Conservation (phyloP, 177 flowering plant species). For the Vitis hybrid region DNA sequence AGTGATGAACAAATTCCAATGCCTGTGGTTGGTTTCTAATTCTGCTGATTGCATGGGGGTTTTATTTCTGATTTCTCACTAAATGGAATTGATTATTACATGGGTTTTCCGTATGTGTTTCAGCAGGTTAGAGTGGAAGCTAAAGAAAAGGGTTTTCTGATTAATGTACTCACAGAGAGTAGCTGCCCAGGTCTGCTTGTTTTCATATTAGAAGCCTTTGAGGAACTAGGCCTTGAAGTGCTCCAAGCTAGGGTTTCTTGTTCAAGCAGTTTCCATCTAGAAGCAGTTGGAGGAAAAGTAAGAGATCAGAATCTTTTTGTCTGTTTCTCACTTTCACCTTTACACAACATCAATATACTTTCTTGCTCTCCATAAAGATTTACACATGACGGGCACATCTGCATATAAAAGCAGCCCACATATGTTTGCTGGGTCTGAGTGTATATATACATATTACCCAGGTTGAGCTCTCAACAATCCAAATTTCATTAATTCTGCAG, state of each 20-base stretch:
- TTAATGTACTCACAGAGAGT: slow-evolving; percentile 18
- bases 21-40: slow-evolving; percentile 5
- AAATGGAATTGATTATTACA: too few species aligned
- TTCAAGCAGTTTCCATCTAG: slow-evolving; percentile 18
- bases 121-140: slow-evolving; percentile 16
- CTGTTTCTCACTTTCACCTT: too few species aligned
- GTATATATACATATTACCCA: too few species aligned
- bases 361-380: too few species aligned
- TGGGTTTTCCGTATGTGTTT: neutral
- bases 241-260: slow-evolving; percentile 33
- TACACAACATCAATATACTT: too few species aligned
- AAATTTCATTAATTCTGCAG: slow-evolving; percentile 21
- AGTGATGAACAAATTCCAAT: neutral
- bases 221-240: slow-evolving; percentile 29
- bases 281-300: slow-evolving; percentile 26
- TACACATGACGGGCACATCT: too few species aligned
- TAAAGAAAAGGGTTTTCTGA: slow-evolving; percentile 14
- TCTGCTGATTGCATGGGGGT: too few species aligned
- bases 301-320: neutral
- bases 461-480: too few species aligned
- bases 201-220: slow-evolving; percentile 29
- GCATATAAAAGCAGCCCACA: too few species aligned
- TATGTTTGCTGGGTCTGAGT: too few species aligned
- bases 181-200: slow-evolving; percentile 32
- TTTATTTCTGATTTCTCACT: neutral